Evolutionary conservation across 2,329 filamentous ascomycete genomes (phyloP), one percentile per base, ranked within the genome.

Genomic region (Capronia americana): DNA sequence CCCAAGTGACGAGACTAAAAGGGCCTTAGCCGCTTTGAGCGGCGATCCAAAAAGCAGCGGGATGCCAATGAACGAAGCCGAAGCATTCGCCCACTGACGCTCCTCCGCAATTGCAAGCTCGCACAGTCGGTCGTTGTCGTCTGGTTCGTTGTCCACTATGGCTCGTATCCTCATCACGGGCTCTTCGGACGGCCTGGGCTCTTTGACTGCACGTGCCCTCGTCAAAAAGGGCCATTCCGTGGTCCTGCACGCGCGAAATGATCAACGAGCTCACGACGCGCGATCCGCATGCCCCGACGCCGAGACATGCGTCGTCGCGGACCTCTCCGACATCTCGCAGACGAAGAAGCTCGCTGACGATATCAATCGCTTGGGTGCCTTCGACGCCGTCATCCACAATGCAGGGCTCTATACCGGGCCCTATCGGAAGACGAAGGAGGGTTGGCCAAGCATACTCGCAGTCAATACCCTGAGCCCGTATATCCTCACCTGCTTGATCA

Each of bases 401-500:
- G 86, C 86, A 0, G 86, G 85, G 2, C 83, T 81, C 63, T 75
- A 74, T 32, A 78, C 74, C 50, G 79, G 75, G 66, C 61, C 69
- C 5, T 77, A 74, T 3, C 81, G 81, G 64, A 77, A 74, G 14
- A 84, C 81, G 0, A 73, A 71, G 4, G 82, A 85, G 48, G 80
- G 79, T 10, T 77, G 86, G 24, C 81, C 84, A 0, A 77, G 79
- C 1, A 77, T 86, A 0, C 84, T 86, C 56, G 80, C 84, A 0
- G 84, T 87, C 54, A 88, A 88, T 70, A 85, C 81, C 0, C 71
- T 88, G 0, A 85, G 86, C 17, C 86, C 86, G 0, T 88, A 87
- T 69, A 78, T 88, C 4, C 76, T 88, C 2, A 83, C 85, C 0
- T 81, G 79, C 28, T 73, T 85, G 10, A 81, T 87, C 74, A 73